Conservation (phyloP, 1,139 yeast species). For the Nakaseomyces glabratus region DNA sequence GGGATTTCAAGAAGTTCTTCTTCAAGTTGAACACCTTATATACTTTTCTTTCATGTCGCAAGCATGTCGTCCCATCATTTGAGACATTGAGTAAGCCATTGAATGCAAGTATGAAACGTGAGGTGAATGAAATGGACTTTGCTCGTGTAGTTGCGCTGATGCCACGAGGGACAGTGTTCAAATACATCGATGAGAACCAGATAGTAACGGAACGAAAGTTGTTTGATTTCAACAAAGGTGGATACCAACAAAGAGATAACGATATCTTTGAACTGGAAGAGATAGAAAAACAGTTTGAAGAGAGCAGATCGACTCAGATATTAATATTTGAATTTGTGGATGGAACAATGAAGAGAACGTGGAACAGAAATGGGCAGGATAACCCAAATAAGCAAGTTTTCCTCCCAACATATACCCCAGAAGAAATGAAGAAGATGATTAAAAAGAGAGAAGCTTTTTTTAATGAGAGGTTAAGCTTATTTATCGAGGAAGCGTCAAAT, state of each 20-base stretch:
- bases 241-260: conserved; percentile 39
- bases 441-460: conserved; percentile 51
- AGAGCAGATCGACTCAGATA: conserved; percentile 38
- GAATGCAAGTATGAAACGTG: conserved; percentile 37
- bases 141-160: conserved; percentile 55
- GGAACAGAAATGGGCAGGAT: conserved; percentile 28
- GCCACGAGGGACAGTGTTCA: conserved; percentile 61
- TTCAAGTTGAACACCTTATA: conserved; percentile 45
- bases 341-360: conserved; percentile 43
- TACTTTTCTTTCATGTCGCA: conserved; percentile 47
- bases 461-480: conserved; percentile 35
- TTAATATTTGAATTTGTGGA: conserved; percentile 74
- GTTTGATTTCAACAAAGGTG: conserved; percentile 38
- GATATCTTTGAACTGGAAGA: conserved; percentile 42
- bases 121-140: conserved; percentile 41
- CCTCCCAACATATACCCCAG: conserved; percentile 40
- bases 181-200: conserved; percentile 68
- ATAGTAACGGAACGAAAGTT: conserved; percentile 41
- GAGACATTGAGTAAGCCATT: conserved; percentile 42
- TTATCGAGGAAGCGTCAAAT: conserved; percentile 31
- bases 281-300: conserved; percentile 26
- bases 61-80: conserved; percentile 48
- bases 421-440: conserved; percentile 52
- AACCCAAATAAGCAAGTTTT: conserved; percentile 31
- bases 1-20: conserved; percentile 37